Base-by-base conservation (phyloP, 202 grass and related monocot genomes). In the Cymbopogon flexuosus region DNA sequence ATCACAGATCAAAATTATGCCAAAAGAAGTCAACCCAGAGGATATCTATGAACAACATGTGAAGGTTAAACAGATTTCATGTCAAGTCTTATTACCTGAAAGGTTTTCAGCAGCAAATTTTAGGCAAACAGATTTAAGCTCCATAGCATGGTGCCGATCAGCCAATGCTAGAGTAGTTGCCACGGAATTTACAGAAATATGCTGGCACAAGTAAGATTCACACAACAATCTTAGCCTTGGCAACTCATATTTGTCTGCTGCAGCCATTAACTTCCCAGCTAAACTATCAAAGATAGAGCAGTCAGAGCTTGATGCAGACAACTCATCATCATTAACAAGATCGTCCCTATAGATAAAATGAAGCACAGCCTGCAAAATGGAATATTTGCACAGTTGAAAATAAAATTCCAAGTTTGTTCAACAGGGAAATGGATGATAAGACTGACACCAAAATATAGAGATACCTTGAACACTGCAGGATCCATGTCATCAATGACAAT, bases 111-210 rank as follows among this genome's bases (percentile, higher is more conserved):
- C 96, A 62, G 87, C 87, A 73, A 96, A 99, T 90, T 93, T 96
- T 59, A 99, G 89, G 83, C 96, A 99, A 83, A 93, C 90, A 58
- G 92, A 94, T 79, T 99, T 93, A 84, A 99, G 96, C 62, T 99
- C 96, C 61, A 40, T 85, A 33, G 96, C 96, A 91, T 93, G 93
- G 70, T 96, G 75, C 13, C 23, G 93, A 69, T 99, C 93, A 62
- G 96, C 96, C 72, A 99, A 84, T 65, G 92, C 93, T 81, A 96
- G 87, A 58, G 83, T 99, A 56, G 82, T 92, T 62, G 96, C 85
- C 82, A 99, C 90, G 39, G 93, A 88, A 70, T 96, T 88, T 59
- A 99, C 87, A 56, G 85, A 91, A 83, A 99, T 87, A 82, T 94
- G 82, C 59, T 91, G 89, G 89, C 96, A 99, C 87, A 99, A 87